phyloP scores from a whole-genome alignment of 2,329 filamentous ascomycete species.

The Magnaporthiopsis incrustans region DNA sequence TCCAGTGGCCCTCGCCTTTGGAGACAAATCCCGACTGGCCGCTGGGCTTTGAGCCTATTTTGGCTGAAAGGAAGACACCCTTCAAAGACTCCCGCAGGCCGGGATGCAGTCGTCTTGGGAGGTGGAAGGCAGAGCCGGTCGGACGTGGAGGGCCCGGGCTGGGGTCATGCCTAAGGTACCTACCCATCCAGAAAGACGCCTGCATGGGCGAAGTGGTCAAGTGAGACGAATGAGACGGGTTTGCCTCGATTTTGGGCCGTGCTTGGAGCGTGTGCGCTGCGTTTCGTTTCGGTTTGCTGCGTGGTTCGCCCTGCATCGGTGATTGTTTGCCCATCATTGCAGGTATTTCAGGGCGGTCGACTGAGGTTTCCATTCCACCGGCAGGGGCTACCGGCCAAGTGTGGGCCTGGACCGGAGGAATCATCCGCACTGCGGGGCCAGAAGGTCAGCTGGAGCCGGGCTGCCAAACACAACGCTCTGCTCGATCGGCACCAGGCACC shows the following conservation, averaged over 20 bases:
- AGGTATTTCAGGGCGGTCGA: background rate
- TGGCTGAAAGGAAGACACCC: background rate
- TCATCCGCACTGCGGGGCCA: background rate
- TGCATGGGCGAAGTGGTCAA: background rate
- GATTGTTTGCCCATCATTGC: background rate
- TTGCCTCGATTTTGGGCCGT: background rate
- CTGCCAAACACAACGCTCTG: too few species aligned
- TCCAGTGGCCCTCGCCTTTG: background rate
- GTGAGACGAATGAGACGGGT: background rate
- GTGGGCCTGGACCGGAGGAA: background rate
- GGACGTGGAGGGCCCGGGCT: background rate
- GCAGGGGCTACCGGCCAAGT: background rate
- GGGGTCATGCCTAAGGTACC: too few species aligned
- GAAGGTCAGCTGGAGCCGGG: background rate
- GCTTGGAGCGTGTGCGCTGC: background rate
- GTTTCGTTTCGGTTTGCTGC: background rate
- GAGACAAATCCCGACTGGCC: background rate
- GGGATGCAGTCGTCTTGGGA: background rate
- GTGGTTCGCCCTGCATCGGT: background rate
- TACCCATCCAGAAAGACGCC: background rate
- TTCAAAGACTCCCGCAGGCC: background rate
- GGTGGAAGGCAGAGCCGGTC: background rate
- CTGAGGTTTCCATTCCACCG: background rate
- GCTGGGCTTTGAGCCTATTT: background rate
- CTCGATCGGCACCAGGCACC: too few species aligned